These are phyloP conservation scores for Apiospora malaysiana DNA, from an alignment of 2,329 filamentous ascomycete species.

Conservation along the genomic window DNA sequence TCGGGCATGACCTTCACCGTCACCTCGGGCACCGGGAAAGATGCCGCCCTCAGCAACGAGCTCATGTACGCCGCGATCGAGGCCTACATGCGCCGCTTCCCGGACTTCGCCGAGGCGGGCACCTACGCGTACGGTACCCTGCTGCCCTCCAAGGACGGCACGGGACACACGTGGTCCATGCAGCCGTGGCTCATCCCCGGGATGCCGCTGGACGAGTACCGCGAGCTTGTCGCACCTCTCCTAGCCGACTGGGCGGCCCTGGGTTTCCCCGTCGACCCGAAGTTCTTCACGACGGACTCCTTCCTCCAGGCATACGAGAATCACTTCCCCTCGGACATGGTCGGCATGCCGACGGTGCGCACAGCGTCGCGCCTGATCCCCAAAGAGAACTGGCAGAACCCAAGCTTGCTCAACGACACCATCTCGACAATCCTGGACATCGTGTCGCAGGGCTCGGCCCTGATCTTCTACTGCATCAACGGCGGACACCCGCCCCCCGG, in stretches of 20 bases:
- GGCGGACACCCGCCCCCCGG: conserved; percentile 25
- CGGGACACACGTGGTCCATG: conserved; percentile 34
- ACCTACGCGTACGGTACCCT: conserved; percentile 30
- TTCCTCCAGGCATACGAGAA: conserved; percentile 41
- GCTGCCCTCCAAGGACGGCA: conserved; percentile 20
- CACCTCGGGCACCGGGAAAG: conserved; percentile 32
- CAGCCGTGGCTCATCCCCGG: conserved; percentile 40
- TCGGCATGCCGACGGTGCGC: conserved; percentile 33
- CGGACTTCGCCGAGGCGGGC: conserved; percentile 36
- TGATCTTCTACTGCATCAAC: conserved; percentile 37
- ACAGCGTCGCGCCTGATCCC: conserved; percentile 46
- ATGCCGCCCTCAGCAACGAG: conserved; percentile 28
- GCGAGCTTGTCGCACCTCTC: conserved; percentile 37
- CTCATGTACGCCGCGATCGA: conserved; percentile 38
- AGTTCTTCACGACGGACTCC: conserved; percentile 40
- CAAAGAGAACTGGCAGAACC: conserved; percentile 39
- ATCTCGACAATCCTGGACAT: conserved; percentile 37
- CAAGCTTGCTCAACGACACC: conserved; percentile 34
- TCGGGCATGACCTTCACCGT: conserved; percentile 39
- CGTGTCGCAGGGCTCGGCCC: conserved; percentile 38
- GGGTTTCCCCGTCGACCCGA: conserved; percentile 33
- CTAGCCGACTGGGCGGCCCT: conserved; percentile 35
- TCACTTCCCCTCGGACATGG: conserved; percentile 43
- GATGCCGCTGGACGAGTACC: conserved; percentile 38
- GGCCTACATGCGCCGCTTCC: conserved; percentile 40